A percentile compares a stretch with the other conserved stretches of the same genome.
phyloP scores from a whole-genome alignment of 225 moss, liverwort and hornwort genomes.

The Polytrichum formosum region DNA sequence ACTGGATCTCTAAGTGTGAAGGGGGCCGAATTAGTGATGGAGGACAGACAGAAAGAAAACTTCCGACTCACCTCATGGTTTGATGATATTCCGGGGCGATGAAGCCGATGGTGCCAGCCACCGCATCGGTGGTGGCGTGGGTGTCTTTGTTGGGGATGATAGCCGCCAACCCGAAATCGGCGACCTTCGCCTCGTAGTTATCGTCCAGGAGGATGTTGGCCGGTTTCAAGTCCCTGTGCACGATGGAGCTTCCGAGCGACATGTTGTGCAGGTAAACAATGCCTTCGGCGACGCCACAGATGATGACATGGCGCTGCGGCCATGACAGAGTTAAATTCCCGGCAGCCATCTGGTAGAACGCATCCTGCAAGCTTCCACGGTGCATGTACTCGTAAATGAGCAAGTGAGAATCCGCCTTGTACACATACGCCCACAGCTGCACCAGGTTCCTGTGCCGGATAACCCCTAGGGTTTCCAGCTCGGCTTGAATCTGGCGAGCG shows the following conservation, averaged over 20 bases:
- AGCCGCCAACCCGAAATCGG: conserved; percentile 86
- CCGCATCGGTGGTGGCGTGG: conserved; percentile 46
- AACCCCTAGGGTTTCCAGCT: conserved; percentile 78
- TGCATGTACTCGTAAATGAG: conserved; percentile 73
- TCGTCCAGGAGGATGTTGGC: conserved; percentile 70
- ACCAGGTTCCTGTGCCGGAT: conserved; percentile 81
- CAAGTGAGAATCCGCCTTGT: conserved; percentile 56
- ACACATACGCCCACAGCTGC: conserved; percentile 61
- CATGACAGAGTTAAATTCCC: conserved; percentile 59
- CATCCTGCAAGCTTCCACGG: conserved; percentile 64
- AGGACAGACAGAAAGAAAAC: no score
- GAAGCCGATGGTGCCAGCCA: conserved; percentile 84
- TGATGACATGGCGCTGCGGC: conserved; percentile 72
- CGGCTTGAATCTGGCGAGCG: conserved; percentile 72
- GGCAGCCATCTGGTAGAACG: conserved; percentile 29
- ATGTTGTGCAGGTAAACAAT: conserved; percentile 72
- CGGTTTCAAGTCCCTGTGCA: conserved; percentile 83
- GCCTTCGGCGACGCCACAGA: conserved; percentile 64
- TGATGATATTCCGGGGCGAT: conserved; percentile 83
- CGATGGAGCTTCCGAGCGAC: conserved; percentile 59
- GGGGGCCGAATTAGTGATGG: no score
- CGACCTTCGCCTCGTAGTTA: conserved; percentile 54
- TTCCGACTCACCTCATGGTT: conserved; percentile 36
- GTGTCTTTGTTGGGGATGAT: conserved; percentile 62
- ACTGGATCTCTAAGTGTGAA: no score